Base-by-base conservation (phyloP, 2,329 filamentous ascomycete species). In the Colletotrichum lupini region DNA sequence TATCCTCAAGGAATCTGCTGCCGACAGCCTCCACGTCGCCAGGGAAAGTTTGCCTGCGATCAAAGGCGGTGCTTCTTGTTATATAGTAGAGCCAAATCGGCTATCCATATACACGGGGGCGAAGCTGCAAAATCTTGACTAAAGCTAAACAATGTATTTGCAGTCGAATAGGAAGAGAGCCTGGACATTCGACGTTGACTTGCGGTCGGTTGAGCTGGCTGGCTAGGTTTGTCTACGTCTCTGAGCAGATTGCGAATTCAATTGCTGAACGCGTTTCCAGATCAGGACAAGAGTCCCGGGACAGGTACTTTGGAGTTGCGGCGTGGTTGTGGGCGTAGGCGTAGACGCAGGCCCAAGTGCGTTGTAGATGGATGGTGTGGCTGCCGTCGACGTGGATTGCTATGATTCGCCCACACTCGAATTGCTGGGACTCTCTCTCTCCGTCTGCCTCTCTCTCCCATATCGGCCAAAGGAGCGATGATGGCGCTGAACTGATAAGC, bases 351-450 rank as follows among this genome's bases (percentile, higher is more conserved):
- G 46, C 32, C 16, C 32, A 30, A 67, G 19, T 69, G 66, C 55
- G 53, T 63, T 58, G 56, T 55, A 49, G 19, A 49, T 24, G 32
- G 66, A 63, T 75, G 71, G 74, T 72, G 74, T 75, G 73, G 68
- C 58, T 30, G 73, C 49, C 69, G 57, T 66, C 70, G 67, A 75
- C 74, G 74, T 75, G 74, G 74, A 69, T 75, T 57, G 65, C 68
- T 69, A 35, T 75, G 74, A 75, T 75, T 75, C 74, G 74, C 62
- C 53, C 67, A 63, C 55, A 61, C 53, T 73, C 55, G 66, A 73
- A 26, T 12, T 63, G 58, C 69, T 69, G 46, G 69, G 70, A 37
- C 42, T 70, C 70, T 60, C 42, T 26, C 26, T 42, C 35, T 42
- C 16, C 14, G 5, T 42, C 37, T 42, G 16, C 16, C 16, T 42